phyloP scores from a whole-genome alignment of 495 filamentous ascomycete species.

The Penicillium ochrochloron region DNA sequence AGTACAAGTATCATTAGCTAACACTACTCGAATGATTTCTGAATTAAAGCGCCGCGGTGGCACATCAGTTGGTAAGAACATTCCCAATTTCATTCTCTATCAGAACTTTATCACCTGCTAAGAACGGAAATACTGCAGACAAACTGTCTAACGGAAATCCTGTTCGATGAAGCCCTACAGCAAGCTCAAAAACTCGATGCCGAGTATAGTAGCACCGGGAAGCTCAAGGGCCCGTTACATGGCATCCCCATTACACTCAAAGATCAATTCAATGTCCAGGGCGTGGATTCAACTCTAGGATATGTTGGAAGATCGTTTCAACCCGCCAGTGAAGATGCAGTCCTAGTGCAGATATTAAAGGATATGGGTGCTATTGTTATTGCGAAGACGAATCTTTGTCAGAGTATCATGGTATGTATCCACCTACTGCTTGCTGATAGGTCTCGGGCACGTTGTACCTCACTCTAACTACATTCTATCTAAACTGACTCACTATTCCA shows the following conservation, averaged over 20 bases:
- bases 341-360: slow-evolving; percentile 51
- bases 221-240: slow-evolving; percentile 63
- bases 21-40: background rate
- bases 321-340: slow-evolving; percentile 55
- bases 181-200: slow-evolving; percentile 61
- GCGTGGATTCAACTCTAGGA: slow-evolving; percentile 61
- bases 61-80: slow-evolving; percentile 55
- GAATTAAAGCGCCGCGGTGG: slow-evolving; percentile 50
- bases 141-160: slow-evolving; percentile 67
- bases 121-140: slow-evolving; percentile 30
- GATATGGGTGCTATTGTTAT: slow-evolving; percentile 58
- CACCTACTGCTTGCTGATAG: background rate
- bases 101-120: background rate
- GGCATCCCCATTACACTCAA: slow-evolving; percentile 68
- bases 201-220: slow-evolving; percentile 47
- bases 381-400: slow-evolving; percentile 65
- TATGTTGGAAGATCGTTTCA: slow-evolving; percentile 58
- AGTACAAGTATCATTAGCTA: background rate
- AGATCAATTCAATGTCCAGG: slow-evolving; percentile 68
- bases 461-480: background rate
- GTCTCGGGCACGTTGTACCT: slow-evolving; percentile 16
- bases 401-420: slow-evolving; percentile 52
- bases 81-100: background rate
- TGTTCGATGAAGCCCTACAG: slow-evolving; percentile 64
- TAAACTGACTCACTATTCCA: slow-evolving; percentile 7